phyloP scores from a whole-genome alignment of 805 yeast genomes.

The Middelhovenomyces tepae region DNA sequence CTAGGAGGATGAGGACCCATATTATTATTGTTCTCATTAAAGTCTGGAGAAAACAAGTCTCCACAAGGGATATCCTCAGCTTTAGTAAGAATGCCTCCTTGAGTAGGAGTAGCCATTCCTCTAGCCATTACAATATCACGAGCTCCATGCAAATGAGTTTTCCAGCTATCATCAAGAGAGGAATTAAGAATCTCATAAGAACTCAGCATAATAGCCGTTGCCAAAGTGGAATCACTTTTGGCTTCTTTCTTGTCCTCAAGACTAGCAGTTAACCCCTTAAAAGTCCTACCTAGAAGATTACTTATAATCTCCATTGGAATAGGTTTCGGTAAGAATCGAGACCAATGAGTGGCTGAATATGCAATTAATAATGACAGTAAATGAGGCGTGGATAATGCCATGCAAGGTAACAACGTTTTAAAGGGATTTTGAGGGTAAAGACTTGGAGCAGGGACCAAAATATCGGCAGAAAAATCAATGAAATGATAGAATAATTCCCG shows the following conservation, averaged over 20 bases:
- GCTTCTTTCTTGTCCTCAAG: slow-evolving; percentile 44
- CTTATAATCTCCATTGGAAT: slow-evolving; percentile 33
- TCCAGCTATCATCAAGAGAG: slow-evolving; percentile 36
- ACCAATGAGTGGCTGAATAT: slow-evolving; percentile 37
- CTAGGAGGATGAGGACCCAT: slow-evolving; percentile 14
- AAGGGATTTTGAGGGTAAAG: slow-evolving; percentile 58
- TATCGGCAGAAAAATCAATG: slow-evolving; percentile 48
- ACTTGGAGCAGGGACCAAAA: slow-evolving; percentile 58
- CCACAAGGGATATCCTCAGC: slow-evolving; percentile 11
- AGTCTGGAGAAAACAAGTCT: slow-evolving; percentile 4
- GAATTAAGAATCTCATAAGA: slow-evolving; percentile 44
- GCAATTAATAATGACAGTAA: slow-evolving; percentile 49
- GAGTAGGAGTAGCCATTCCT: slow-evolving; percentile 30
- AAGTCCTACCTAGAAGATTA: slow-evolving; percentile 46
- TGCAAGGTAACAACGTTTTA: slow-evolving; percentile 50
- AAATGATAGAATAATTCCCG: slow-evolving; percentile 56
- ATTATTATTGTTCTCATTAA: slow-evolving; percentile 3
- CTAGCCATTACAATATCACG: slow-evolving; percentile 51
- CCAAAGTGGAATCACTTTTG: slow-evolving; percentile 58
- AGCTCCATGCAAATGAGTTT: slow-evolving; percentile 61
- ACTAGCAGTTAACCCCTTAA: slow-evolving; percentile 45
- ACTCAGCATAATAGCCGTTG: slow-evolving; percentile 49
- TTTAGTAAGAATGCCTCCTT: slow-evolving; percentile 17
- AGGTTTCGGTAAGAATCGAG: slow-evolving; percentile 12
- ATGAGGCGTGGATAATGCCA: slow-evolving; percentile 54